Evolutionary conservation across 805 yeast species (phyloP).

Genomic region (Metschnikowia arizonensis): DNA sequence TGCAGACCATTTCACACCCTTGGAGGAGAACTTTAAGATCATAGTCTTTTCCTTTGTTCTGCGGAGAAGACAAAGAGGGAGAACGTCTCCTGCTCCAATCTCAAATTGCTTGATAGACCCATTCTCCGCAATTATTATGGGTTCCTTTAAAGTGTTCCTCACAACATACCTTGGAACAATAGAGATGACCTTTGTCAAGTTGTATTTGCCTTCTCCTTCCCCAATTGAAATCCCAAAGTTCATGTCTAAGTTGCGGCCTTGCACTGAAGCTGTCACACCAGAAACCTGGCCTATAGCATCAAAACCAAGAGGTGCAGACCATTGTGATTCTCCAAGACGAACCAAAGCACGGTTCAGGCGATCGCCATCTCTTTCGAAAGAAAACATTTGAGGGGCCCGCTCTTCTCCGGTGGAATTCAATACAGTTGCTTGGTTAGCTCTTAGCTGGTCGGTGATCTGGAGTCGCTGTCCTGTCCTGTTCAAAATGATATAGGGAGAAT

Average conservation of each 20-base stretch:
- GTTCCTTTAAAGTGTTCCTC: constrained; percentile 54
- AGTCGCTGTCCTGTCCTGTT: constrained; percentile 74
- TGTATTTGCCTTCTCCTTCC: constrained; percentile 85
- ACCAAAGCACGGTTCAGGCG: constrained; percentile 64
- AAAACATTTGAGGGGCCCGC: constrained; percentile 69
- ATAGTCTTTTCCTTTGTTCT: constrained; percentile 56
- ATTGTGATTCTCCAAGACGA: constrained; percentile 61
- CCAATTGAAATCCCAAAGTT: constrained; percentile 69
- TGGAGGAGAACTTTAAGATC: constrained; percentile 53
- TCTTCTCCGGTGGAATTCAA: constrained; percentile 17
- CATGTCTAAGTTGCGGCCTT: constrained; percentile 54
- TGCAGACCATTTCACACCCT: constrained; percentile 72
- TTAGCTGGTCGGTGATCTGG: constrained; percentile 51
- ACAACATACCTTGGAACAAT: constrained; percentile 80
- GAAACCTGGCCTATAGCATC: constrained; percentile 85
- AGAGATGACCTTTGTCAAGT: constrained; percentile 70
- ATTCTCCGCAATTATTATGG: constrained; percentile 59
- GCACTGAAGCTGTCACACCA: constrained; percentile 46
- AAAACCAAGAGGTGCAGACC: constrained; percentile 73
- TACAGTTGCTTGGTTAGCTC: constrained; percentile 21
- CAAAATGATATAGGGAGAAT: constrained; percentile 77
- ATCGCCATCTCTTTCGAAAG: constrained; percentile 60
- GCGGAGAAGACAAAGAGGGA: constrained; percentile 64
- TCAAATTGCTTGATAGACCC: constrained; percentile 53
- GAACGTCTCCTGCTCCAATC: constrained; percentile 44